Evolutionary conservation across 78 protist species (phyloP), one percentile per base, ranked within the genome.

Genomic region (Trichosphaerium sp.): DNA sequence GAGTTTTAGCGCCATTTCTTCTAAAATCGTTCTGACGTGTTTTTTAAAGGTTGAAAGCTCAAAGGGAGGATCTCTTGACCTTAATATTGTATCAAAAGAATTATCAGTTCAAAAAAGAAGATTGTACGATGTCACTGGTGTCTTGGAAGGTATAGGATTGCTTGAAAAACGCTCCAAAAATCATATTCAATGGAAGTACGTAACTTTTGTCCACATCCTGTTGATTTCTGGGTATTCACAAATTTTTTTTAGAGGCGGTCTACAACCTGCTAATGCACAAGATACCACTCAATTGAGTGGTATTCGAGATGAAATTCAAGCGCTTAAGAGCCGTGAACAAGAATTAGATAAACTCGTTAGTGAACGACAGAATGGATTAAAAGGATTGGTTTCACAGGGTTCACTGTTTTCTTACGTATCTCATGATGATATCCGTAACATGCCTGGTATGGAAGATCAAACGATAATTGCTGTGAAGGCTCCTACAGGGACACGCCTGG

Each of bases 121-220:
- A 25, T 88, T 92, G 39, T 94, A 91, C 38, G 98, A 94, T 49
- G 91, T 94, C 51, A 91, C 96, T 2, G 90, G 91, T 69, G 98
- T 94, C 14, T 71, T 91, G 26, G 97, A 90, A 49, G 96, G 98
- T 47, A 82, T 91, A 2, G 92, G 92, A 2, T 69, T 93, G 41
- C 77, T 93, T 28, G 94, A 83, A 63, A 93, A 93, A 55, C 63
- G 80, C 37, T 77, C 93, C 41, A 93, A 93, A 69, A 90, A 93
- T 64, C 84, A 79, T 38, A 89, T 92, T 4, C 85, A 80, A 26
- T 88, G 92, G 97, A 85, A 44, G 81, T 68, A 25, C n/a, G 74
- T n/a, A 12, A 6, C 5, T 5, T 37, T 4, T n/a, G n/a, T n/a
- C n/a, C n/a, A n/a, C n/a, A n/a, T n/a, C n/a, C n/a, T n/a, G n/a